phyloP scores from a whole-genome alignment of 2,329 filamentous ascomycete species.

The Fusarium sp. region DNA sequence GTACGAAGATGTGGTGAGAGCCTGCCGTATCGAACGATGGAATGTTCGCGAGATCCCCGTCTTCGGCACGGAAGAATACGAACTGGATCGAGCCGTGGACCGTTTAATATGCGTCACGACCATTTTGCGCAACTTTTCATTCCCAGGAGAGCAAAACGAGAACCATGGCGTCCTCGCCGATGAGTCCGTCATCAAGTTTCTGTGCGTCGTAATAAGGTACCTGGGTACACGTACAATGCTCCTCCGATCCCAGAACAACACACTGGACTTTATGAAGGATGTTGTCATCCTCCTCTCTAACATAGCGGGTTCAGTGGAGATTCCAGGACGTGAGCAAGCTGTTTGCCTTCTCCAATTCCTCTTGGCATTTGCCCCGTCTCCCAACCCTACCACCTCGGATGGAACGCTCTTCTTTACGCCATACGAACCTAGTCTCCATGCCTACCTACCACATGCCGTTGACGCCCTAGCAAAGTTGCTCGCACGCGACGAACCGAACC shows the following conservation, averaged over 20 bases:
- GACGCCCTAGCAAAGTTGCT: slow-evolving; percentile 92
- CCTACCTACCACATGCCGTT: slow-evolving; percentile 88
- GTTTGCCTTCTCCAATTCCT: slow-evolving; percentile 88
- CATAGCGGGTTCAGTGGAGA: slow-evolving; percentile 80
- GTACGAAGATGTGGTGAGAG: slow-evolving; percentile 88
- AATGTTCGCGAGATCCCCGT: slow-evolving; percentile 76
- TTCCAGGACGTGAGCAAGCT: slow-evolving; percentile 89
- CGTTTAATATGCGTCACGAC: slow-evolving; percentile 90
- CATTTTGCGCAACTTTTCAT: slow-evolving; percentile 92
- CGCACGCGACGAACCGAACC: slow-evolving; percentile 92
- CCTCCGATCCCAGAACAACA: slow-evolving; percentile 83
- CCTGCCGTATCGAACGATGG: slow-evolving; percentile 79
- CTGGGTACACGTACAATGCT: slow-evolving; percentile 91
- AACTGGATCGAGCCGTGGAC: slow-evolving; percentile 87
- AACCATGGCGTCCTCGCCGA: slow-evolving; percentile 83
- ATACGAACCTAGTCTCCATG: slow-evolving; percentile 84
- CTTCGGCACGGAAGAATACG: slow-evolving; percentile 81
- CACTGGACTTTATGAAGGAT: slow-evolving; percentile 97
- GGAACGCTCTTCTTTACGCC: slow-evolving; percentile 78
- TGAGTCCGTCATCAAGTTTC: slow-evolving; percentile 81
- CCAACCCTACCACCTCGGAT: slow-evolving; percentile 69
- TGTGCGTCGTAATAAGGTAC: slow-evolving; percentile 85
- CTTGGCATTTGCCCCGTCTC: slow-evolving; percentile 86
- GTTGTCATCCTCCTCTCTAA: slow-evolving; percentile 90
- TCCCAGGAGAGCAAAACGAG: slow-evolving; percentile 67